Conservation (phyloP, 2,329 filamentous ascomycete genomes). For the Botrytis sinoallii region DNA sequence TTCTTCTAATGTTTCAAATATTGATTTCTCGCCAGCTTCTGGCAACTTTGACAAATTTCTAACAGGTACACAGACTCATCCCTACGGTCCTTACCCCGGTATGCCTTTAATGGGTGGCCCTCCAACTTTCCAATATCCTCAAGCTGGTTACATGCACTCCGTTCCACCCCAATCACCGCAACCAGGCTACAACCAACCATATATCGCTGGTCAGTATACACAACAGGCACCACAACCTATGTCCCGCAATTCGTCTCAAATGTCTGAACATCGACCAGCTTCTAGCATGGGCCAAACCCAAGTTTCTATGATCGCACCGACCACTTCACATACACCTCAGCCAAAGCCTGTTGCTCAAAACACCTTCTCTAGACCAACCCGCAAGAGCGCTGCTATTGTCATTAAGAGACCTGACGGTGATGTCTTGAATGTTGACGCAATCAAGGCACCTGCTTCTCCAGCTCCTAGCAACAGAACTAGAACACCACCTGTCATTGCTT, state of each 20-base stretch:
- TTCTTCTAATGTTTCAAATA: slow-evolving; percentile 25
- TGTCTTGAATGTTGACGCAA: slow-evolving; percentile 64
- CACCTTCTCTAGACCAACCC: slow-evolving; percentile 33
- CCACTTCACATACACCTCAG: slow-evolving; percentile 51
- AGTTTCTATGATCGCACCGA: slow-evolving; percentile 36
- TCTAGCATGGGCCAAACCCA: slow-evolving; percentile 39
- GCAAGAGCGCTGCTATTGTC: slow-evolving; percentile 70
- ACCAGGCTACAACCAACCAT: slow-evolving; percentile 46
- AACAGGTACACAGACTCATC: slow-evolving; percentile 55
- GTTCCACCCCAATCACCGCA: slow-evolving; percentile 45
- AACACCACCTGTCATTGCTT: slow-evolving; percentile 63
- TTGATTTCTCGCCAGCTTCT: slow-evolving; percentile 66
- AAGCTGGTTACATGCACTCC: slow-evolving; percentile 50
- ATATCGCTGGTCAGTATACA: slow-evolving; percentile 38
- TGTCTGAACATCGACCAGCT: slow-evolving; percentile 60
- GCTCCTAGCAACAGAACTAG: slow-evolving; percentile 54
- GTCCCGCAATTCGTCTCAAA: slow-evolving; percentile 80
- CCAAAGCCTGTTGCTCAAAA: slow-evolving; percentile 45
- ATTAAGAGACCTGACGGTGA: slow-evolving; percentile 85
- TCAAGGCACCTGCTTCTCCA: slow-evolving; percentile 62
- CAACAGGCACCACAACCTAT: slow-evolving; percentile 61
- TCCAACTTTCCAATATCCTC: slow-evolving; percentile 43
- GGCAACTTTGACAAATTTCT: slow-evolving; percentile 63
- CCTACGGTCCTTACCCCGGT: slow-evolving; percentile 50
- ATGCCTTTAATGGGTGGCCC: slow-evolving; percentile 40